A percentile compares a stretch with the other conserved stretches of the same genome.
Evolutionary conservation across 257 asterid species (phyloP).

Genomic region (Plantago major): DNA sequence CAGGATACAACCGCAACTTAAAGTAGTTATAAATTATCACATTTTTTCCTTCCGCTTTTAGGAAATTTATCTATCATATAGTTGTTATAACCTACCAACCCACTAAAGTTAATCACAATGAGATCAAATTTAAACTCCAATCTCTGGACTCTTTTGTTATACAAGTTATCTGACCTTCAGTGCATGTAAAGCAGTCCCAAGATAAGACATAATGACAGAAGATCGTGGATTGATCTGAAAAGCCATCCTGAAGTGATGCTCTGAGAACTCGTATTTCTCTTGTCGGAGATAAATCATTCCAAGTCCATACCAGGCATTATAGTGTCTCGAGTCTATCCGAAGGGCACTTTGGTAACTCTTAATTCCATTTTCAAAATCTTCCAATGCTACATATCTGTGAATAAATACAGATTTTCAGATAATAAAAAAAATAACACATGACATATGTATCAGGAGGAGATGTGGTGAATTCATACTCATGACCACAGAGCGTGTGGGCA

Average conservation of each 20-base stretch:
- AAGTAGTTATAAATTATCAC: too few relatives aligned
- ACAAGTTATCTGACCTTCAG: constrained; percentile 50
- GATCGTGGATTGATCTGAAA: constrained; percentile 78
- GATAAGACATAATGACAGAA: constrained; percentile 90
- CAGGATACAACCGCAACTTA: too few relatives aligned
- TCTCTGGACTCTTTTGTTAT: not conserved
- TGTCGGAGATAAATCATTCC: constrained; percentile 94
- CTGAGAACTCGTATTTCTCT: constrained; percentile 88
- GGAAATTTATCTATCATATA: too few relatives aligned
- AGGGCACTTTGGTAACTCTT: constrained; percentile 85
- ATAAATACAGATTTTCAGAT: constrained; percentile 17
- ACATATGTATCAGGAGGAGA: constrained; percentile 5
- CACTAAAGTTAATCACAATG: constrained; percentile 6
- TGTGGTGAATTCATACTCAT: constrained; percentile 57
- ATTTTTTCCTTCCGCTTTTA: too few relatives aligned
- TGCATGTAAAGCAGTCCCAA: constrained; percentile 86
- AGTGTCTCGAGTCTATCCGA: constrained; percentile 77
- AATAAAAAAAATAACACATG: constrained; percentile 1
- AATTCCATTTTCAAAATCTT: constrained; percentile 88
- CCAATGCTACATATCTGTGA: constrained; percentile 77
- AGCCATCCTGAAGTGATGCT: constrained; percentile 92
- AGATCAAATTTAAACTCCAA: constrained; percentile 17
- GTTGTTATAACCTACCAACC: too few relatives aligned
- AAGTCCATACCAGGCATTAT: constrained; percentile 98
- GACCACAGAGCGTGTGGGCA: constrained; percentile 92